A percentile compares a stretch with the other conserved stretches of the same genome.
These are phyloP conservation scores for Sarcocystis neurona DNA, from an alignment of 169 alveolate species.

Conservation along the genomic window DNA sequence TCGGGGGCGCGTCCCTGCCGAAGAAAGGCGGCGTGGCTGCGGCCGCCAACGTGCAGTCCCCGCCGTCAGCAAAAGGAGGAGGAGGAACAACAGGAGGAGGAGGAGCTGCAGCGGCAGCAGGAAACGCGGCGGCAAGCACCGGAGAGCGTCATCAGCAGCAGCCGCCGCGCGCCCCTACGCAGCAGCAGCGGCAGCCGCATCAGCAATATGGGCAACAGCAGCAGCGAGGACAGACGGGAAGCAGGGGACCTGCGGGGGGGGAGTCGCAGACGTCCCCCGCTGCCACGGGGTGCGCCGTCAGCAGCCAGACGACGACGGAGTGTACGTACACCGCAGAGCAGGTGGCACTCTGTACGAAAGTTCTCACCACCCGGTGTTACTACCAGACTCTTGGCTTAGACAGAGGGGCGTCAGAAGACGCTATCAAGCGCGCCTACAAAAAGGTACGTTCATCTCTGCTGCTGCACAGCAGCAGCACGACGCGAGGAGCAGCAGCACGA, in stretches of 20 bases:
- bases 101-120: too few relatives aligned
- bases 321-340: slow-evolving; percentile 71
- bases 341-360: slow-evolving; percentile 76
- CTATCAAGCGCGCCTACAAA: slow-evolving; percentile 91
- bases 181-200: too few relatives aligned
- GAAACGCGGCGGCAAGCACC: too few relatives aligned
- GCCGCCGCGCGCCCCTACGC: not conserved
- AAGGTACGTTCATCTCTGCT: slow-evolving; percentile 68
- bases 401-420: slow-evolving; percentile 85
- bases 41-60: too few relatives aligned
- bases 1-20: too few relatives aligned
- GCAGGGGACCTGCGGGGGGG: not conserved
- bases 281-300: slow-evolving; percentile 51
- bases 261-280: not conserved
- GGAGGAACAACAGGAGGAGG: too few relatives aligned
- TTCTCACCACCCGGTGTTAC: slow-evolving; percentile 84
- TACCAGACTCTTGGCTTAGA: slow-evolving; percentile 90
- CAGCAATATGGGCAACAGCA: too few relatives aligned
- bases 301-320: slow-evolving; percentile 51
- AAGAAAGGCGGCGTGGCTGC: too few relatives aligned
- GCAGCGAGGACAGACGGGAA: not conserved
- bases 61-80: too few relatives aligned
- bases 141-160: not conserved
- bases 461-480: too few relatives aligned
- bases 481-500: not conserved